Percentiles rank a stretch among this genome's conserved stretches.
Conservation (phyloP, 495 filamentous ascomycete genomes). For the Neurospora sp. region DNA sequence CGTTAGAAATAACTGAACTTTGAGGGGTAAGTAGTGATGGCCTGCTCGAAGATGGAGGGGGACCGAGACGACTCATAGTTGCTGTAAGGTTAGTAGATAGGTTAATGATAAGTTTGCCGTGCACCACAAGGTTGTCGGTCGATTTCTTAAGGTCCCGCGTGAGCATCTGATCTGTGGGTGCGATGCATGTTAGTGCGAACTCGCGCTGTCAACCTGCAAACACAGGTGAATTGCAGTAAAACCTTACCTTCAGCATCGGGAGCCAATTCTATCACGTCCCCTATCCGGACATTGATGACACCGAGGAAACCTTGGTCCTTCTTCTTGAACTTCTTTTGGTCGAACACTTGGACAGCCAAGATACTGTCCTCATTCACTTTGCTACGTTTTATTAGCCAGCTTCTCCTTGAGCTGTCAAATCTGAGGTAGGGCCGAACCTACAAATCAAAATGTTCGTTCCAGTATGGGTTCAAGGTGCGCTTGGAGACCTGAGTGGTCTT, state of each 20-base stretch:
- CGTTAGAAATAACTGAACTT: conserved; percentile 25
- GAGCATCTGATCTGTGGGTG: conserved; percentile 67
- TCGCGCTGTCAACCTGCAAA: not conserved
- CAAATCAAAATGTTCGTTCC: conserved; percentile 99
- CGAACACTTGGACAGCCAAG: conserved; percentile 94
- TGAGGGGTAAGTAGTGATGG: conserved; percentile 31
- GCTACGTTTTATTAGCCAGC: conserved; percentile 39
- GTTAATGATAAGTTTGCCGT: conserved; percentile 94
- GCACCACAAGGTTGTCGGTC: conserved; percentile 93
- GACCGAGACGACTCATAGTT: conserved; percentile 16
- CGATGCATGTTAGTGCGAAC: not conserved
- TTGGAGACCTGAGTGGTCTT: conserved; percentile 92
- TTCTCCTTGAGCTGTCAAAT: not conserved
- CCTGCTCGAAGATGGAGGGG: conserved; percentile 27
- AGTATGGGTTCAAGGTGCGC: conserved; percentile 95
- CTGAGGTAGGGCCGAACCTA: conserved; percentile 34
- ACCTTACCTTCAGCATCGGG: conserved; percentile 82
- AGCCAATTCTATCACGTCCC: conserved; percentile 81
- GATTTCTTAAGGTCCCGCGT: conserved; percentile 98
- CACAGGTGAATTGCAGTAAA: not conserved
- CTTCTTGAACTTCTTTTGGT: conserved; percentile 99
- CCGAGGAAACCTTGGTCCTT: conserved; percentile 99
- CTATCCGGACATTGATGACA: conserved; percentile 93
- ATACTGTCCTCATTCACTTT: conserved; percentile 87
- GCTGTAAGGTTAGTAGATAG: conserved; percentile 73